Percentiles rank a stretch among this genome's conserved stretches.
These are phyloP conservation scores for Warburgia ugandensis DNA, from an alignment of 164 flowering plant genomes.

Conservation along the genomic window DNA sequence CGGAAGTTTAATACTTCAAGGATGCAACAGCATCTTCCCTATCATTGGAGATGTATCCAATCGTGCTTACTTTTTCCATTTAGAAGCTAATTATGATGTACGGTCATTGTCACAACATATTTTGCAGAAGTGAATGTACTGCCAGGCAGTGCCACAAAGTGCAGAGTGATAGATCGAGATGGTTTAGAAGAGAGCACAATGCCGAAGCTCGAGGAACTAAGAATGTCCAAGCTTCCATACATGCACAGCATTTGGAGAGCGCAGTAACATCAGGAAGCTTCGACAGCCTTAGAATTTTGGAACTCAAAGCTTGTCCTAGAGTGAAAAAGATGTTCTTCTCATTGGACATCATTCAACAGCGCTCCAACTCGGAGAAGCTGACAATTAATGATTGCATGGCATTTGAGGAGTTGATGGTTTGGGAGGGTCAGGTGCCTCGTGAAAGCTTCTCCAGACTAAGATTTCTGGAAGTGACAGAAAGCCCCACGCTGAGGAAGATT, in stretches of 20 bases:
- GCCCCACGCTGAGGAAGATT: background rate
- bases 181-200: background rate
- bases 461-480: background rate
- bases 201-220: background rate
- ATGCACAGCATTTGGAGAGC: no score
- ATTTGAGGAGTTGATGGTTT: background rate
- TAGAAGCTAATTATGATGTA: no score
- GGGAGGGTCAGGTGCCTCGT: background rate
- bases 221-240: background rate
- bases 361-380: background rate
- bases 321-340: background rate
- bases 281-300: background rate
- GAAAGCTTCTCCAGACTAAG: background rate
- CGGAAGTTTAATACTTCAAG: no score
- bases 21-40: no score
- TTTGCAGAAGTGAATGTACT: no score
- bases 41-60: no score
- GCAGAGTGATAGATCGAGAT: no score
- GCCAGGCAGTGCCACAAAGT: no score
- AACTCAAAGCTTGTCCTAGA: background rate
- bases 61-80: no score
- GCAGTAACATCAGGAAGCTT: background rate
- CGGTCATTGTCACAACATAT: no score
- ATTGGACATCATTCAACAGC: background rate
- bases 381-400: background rate